A percentile compares a stretch with the other conserved stretches of the same genome.
Conservation (phyloP, 1,139 yeast genomes). For the Geotrichum carabidarum region DNA sequence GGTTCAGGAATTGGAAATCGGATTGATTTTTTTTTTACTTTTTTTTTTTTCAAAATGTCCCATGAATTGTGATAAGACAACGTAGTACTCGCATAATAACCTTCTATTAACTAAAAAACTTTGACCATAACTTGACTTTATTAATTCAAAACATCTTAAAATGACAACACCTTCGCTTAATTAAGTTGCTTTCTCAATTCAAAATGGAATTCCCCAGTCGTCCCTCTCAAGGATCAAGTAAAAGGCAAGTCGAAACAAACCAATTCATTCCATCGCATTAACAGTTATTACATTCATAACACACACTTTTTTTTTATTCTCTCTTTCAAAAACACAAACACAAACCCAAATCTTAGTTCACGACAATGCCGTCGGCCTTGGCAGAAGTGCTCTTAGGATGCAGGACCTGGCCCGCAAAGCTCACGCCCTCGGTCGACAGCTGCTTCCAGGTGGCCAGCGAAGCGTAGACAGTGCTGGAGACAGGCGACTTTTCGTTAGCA, state of each 20-base stretch:
- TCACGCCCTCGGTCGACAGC: conserved; percentile 22
- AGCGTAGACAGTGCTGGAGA: conserved; percentile 24
- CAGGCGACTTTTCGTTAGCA: conserved; percentile 21
- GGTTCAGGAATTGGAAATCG: too few relatives aligned
- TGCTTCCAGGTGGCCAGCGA: conserved; percentile 25
- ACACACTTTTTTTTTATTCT: neutral
- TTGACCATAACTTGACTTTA: too few relatives aligned
- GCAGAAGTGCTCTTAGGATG: conserved; percentile 1
- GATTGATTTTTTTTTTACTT: too few relatives aligned
- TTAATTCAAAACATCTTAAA: too few relatives aligned
- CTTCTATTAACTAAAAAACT: too few relatives aligned
- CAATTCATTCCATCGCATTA: neutral
- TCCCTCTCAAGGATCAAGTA: too few relatives aligned
- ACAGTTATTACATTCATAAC: neutral
- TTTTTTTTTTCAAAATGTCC: too few relatives aligned
- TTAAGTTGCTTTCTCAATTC: too few relatives aligned
- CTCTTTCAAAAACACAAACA: neutral
- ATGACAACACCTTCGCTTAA: too few relatives aligned
- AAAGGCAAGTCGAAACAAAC: neutral
- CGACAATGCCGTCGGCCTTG: neutral
- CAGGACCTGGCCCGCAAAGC: conserved; percentile 20
- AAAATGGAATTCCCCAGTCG: too few relatives aligned
- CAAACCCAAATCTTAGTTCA: neutral
- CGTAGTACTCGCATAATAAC: too few relatives aligned
- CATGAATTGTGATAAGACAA: too few relatives aligned